Evolutionary conservation across 345 rosid species (phyloP), one percentile per base, ranked within the genome.

Genomic region (Lagerstroemia speciosa): DNA sequence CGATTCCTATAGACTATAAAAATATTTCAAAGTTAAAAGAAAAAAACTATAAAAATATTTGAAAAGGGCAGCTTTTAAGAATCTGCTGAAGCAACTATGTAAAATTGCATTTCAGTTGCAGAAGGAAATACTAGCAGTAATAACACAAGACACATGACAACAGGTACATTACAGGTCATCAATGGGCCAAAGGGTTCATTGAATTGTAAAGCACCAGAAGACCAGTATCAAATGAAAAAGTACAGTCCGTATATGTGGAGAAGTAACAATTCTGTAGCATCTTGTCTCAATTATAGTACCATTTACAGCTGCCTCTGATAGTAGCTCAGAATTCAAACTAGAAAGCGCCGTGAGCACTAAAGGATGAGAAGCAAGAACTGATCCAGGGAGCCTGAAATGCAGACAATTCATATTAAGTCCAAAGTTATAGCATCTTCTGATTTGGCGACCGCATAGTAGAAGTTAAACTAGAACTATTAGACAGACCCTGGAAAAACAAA

Each of bases 261-360:
- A 27, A 27, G 63, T 3, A 10, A 60, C 67, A 41, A 38, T 53
- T 62, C n/a, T n/a, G n/a, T 31, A 63, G 66, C 62, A 72, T 67
- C 55, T 66, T 61, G 65, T 69, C 71, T 70, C 33, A 67, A 61
- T 40, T 45, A 69, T 61, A 66, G 79, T 94, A 95, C 98, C 99
- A 82, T 92, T 95, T 33, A 95, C 98, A 75, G 97, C 86, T 62
- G 97, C 99, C 86, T 92, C 99, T 8, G 99, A 90, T 58, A 89
- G 90, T 67, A 89, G 80, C 74, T 92, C 96, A 52, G 91, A 75
- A 72, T 80, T 88, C 83, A 95, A 86, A 80, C 97, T 87, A 75
- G 99, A 83, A 67, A 95, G 89, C 74, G 99, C 97, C 64, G 96
- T 81, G 74, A 76, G 85, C 70, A 92, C 93, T 83, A 92, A 76